Conservation (phyloP, 768 basidiomycete genomes). For the Lactarius sp. region DNA sequence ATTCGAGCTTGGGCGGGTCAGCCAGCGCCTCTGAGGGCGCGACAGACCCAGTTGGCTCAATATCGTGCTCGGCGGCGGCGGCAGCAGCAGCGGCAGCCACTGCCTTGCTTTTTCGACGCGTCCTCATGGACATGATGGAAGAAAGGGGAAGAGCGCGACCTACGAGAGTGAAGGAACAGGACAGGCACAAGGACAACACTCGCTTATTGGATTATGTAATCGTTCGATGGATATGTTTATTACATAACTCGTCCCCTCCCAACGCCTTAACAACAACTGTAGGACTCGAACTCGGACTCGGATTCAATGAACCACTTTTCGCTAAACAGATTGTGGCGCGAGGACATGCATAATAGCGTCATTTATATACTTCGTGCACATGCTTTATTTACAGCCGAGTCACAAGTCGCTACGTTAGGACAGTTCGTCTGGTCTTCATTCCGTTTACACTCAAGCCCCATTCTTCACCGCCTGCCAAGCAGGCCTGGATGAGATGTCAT, state of each 20-base stretch:
- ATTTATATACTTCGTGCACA: not conserved
- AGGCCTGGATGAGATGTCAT: conserved; percentile 6
- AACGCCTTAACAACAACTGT: no score
- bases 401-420: not conserved
- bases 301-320: no score
- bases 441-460: not conserved
- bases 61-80: conserved; percentile 20
- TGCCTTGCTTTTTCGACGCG: conserved; percentile 59
- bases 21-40: conserved; percentile 33
- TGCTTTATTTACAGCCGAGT: no score
- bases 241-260: no score
- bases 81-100: conserved; percentile 39
- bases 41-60: conserved; percentile 32
- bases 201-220: not conserved
- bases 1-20: conserved; percentile 36
- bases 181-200: not conserved
- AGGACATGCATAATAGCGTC: no score
- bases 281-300: no score
- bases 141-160: conserved; percentile 2
- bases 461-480: conserved; percentile 16
- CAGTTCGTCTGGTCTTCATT: not conserved
- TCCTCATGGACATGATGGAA: conserved; percentile 44
- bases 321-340: no score
- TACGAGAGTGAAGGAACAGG: not conserved
- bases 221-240: no score